These are phyloP conservation scores for Metschnikowia dekortorum DNA, from an alignment of 805 yeast species.

Conservation along the genomic window DNA sequence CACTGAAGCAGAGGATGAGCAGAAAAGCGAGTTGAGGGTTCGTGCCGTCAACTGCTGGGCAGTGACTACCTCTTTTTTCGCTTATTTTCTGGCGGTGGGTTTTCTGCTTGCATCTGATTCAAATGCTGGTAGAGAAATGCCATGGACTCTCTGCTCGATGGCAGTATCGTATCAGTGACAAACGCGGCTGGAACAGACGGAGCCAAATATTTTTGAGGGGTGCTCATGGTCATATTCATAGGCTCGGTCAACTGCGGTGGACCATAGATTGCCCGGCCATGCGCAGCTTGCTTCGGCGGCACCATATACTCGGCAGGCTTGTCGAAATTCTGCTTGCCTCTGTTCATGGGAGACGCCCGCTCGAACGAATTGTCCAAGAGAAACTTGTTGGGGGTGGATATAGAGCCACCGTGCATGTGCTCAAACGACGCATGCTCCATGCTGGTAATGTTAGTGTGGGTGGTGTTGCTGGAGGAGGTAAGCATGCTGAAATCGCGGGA, in stretches of 20 bases:
- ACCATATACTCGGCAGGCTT: constrained; percentile 22
- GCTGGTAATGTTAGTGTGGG: constrained; percentile 29
- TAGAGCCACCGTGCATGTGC: constrained; percentile 26
- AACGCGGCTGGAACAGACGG: background rate
- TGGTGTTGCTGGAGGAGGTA: constrained; percentile 25
- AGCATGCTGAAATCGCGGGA: constrained; percentile 30
- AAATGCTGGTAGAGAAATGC: constrained; percentile 10
- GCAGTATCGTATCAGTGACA: constrained; percentile 8
- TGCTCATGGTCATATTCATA: constrained; percentile 37
- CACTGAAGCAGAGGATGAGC: no score
- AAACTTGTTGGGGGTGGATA: constrained; percentile 40
- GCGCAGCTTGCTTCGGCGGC: constrained; percentile 21
- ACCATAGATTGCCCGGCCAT: background rate
- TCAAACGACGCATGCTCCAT: constrained; percentile 41
- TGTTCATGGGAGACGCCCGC: constrained; percentile 29
- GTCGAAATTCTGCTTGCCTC: constrained; percentile 1
- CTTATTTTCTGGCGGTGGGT: background rate
- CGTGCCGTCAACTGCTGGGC: background rate
- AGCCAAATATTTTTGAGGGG: constrained; percentile 31
- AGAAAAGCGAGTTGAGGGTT: no score
- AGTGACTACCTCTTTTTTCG: constrained; percentile 1
- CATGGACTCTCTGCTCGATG: constrained; percentile 12
- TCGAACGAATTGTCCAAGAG: constrained; percentile 38
- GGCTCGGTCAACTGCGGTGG: constrained; percentile 10
- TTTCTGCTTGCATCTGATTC: constrained; percentile 8